phyloP scores from a whole-genome alignment of 371 early-diverging fungal genomes.

The Mucor irregularis region DNA sequence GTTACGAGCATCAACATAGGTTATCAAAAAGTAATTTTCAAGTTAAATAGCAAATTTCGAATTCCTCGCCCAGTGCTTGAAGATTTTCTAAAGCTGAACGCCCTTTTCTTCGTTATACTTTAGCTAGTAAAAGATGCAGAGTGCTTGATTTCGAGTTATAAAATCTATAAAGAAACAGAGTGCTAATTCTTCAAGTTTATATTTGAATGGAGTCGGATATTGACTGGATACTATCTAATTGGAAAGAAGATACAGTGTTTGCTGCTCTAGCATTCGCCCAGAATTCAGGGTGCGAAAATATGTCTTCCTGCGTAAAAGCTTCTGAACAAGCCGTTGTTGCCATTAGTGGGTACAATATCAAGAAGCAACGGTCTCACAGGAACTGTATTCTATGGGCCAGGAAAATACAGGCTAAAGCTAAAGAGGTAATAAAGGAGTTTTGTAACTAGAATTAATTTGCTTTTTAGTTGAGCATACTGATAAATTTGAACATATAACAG shows the following conservation, averaged over 20 bases:
- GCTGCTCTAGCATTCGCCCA: background rate
- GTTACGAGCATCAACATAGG: too few species aligned
- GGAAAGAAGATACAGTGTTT: background rate
- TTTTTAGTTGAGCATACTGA: background rate
- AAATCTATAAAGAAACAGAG: too few species aligned
- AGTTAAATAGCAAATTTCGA: too few species aligned
- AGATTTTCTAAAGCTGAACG: too few species aligned
- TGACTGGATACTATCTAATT: background rate
- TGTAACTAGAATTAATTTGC: background rate
- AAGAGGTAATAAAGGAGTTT: background rate
- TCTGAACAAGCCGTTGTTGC: background rate
- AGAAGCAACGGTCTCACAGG: background rate
- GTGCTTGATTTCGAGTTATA: too few species aligned
- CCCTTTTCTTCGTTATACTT: too few species aligned
- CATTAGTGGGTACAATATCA: background rate
- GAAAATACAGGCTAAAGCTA: background rate
- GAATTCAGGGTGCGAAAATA: constrained; percentile 1
- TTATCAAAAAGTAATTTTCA: too few species aligned
- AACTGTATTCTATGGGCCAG: background rate
- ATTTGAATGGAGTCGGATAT: background rate
- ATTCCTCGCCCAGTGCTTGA: too few species aligned
- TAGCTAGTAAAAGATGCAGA: too few species aligned
- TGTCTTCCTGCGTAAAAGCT: background rate
- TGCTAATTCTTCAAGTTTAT: too few species aligned
- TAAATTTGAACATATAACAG: background rate